phyloP scores from a whole-genome alignment of 108 stramenopile species.

The Cyclotella atomus region DNA sequence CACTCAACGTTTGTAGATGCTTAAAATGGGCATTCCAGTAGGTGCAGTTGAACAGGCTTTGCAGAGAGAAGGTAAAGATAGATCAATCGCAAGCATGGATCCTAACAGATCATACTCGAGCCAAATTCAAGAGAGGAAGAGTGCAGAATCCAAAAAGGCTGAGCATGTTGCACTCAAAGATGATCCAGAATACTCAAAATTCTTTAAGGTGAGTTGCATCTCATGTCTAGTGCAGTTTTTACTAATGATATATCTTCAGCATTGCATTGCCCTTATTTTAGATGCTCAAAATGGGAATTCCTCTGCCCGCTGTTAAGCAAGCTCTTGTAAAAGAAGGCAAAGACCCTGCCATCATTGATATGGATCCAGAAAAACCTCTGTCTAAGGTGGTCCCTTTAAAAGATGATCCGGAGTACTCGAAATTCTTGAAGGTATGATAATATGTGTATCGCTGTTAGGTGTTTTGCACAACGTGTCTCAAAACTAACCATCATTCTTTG shows the following conservation, averaged over 20 bases:
- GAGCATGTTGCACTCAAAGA: slow-evolving; percentile 51
- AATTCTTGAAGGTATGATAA: slow-evolving; percentile 60
- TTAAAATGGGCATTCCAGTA: slow-evolving; percentile 37
- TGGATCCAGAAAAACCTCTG: slow-evolving; percentile 28
- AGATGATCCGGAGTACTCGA: slow-evolving; percentile 54
- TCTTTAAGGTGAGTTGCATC: slow-evolving; percentile 41
- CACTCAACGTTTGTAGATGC: neutral
- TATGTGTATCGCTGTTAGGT: neutral
- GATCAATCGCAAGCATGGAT: slow-evolving; percentile 38
- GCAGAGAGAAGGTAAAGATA: slow-evolving; percentile 50
- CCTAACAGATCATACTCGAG: slow-evolving; percentile 23
- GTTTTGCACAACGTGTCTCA: neutral
- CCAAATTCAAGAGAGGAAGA: slow-evolving; percentile 15
- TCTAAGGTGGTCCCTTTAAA: slow-evolving; percentile 32
- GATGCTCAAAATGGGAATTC: slow-evolving; percentile 45
- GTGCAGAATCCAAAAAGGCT: slow-evolving; percentile 8
- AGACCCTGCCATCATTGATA: slow-evolving; percentile 46
- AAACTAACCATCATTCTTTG: neutral
- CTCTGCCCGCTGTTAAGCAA: slow-evolving; percentile 40
- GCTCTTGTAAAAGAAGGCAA: slow-evolving; percentile 48
- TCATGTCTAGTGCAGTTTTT: neutral
- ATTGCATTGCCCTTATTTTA: neutral
- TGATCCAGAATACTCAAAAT: slow-evolving; percentile 59
- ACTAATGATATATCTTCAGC: neutral
- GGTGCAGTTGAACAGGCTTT: slow-evolving; percentile 50